phyloP scores from a whole-genome alignment of 208 protist species.

The Trypanosoma theileri region DNA sequence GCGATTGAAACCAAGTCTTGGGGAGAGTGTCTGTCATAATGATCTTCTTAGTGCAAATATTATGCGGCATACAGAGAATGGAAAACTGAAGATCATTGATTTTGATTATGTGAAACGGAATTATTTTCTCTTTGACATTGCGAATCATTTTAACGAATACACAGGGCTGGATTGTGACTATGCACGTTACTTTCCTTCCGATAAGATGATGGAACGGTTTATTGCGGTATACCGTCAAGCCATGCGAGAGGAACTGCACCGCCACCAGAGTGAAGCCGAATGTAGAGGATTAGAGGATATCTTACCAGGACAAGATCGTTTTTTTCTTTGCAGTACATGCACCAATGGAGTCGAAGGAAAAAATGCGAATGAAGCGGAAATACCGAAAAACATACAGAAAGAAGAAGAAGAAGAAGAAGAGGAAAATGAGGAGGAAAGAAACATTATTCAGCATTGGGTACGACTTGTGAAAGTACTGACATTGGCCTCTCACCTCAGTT shows the following conservation, averaged over 20 bases:
- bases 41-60: constrained; percentile 92
- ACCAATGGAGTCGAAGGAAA: too few species aligned
- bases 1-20: constrained; percentile 34
- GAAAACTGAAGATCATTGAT: constrained; percentile 87
- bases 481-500: constrained; percentile 79
- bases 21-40: constrained; percentile 87
- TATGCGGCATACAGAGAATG: constrained; percentile 60
- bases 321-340: constrained; percentile 33
- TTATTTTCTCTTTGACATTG: constrained; percentile 88
- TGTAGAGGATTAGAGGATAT: constrained; percentile 31
- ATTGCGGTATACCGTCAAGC: constrained; percentile 66
- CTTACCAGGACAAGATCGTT: constrained; percentile 49
- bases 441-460: constrained; percentile 35
- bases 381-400: too few species aligned
- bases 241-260: constrained; percentile 57
- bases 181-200: constrained; percentile 68
- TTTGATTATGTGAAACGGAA: constrained; percentile 92
- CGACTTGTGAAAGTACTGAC: constrained; percentile 74
- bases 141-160: constrained; percentile 94
- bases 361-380: too few species aligned
- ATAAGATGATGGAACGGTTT: constrained; percentile 72
- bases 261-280: constrained; percentile 19
- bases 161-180: constrained; percentile 89
- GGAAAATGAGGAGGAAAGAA: constrained; percentile 34
- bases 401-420: not conserved